Base-by-base conservation (phyloP, 257 asterid species). In the Agastache rugosa region DNA sequence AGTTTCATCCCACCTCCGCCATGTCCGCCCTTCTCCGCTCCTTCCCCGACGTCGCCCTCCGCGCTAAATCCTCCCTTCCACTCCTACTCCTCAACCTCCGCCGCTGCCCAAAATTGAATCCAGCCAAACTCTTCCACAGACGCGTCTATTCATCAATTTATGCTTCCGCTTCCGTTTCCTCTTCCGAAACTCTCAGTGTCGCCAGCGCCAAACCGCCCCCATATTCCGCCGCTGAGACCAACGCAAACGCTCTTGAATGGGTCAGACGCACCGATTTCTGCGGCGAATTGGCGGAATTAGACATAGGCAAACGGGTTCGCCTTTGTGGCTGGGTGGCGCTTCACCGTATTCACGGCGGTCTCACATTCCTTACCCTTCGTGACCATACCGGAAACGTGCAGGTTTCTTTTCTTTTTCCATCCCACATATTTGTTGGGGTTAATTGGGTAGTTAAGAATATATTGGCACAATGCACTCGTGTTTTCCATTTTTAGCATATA, bases 261-360 rank as follows among this genome's bases (percentile, higher is more conserved):
- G 96, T 85, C 54, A 87, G 58, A 37, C 88, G 97, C 69, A 95
- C 91, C n/a, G 87, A 76, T 58, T 85, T 73, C 25, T 95, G 97
- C 74, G 97, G 97, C 45, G 89, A 90, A 77, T 84, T 95, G 83
- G 81, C 93, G 15, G 92, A 87, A 73, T 64, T 71, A 58, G 94
- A 92, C 74, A 84, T 89, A 62, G 97, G 97, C 20, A 89, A 79
- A 67, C 91, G 96, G 64, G 98, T 95, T 71, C 85, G 93, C 51
- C 89, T 95, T 8, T 95, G 99, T 63, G 98, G 99, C 39, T 95
- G 99, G 99, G 99, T 92, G 74, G 99, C 98, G 60, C 91, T 92
- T 70, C 98, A 92, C 75, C 96, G 99, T n/a, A 81, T 89, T 69
- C 98, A 95, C 41, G 98, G 99, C 27, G 91, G 97, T 15, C 96